Percentiles rank a stretch among this genome's conserved stretches.
Evolutionary conservation across 179 eudicot species (phyloP).

Genomic region (Heliamphora pulchella): DNA sequence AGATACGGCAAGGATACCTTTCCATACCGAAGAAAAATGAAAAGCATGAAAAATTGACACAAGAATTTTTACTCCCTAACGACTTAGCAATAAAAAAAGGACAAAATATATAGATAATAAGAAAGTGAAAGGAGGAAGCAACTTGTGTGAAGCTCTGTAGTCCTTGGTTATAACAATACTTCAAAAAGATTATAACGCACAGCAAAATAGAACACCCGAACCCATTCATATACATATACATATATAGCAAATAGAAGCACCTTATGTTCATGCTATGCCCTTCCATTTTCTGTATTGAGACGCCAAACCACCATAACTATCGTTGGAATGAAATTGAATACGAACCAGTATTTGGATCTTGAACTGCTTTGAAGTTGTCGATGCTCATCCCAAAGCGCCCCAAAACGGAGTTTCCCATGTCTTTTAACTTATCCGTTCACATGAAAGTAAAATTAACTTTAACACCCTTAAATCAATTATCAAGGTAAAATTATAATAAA

Average conservation of each 20-base stretch:
- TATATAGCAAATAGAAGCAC: background rate
- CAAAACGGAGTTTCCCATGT: constrained; percentile 75
- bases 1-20: too few species aligned
- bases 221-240: background rate
- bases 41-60: too few species aligned
- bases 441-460: background rate
- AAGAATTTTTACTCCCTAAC: too few species aligned
- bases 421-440: constrained; percentile 74
- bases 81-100: too few species aligned
- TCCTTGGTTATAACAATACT: too few species aligned
- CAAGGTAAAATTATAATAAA: too few species aligned
- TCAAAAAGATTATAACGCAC: too few species aligned
- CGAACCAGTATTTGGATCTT: constrained; percentile 95
- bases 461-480: background rate
- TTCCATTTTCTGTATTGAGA: background rate
- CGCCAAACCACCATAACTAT: constrained; percentile 13
- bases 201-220: background rate
- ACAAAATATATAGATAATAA: too few species aligned
- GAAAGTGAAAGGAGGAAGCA: too few species aligned
- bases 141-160: too few species aligned
- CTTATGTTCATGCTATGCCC: background rate
- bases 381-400: constrained; percentile 96
- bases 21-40: too few species aligned
- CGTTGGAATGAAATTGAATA: constrained; percentile 74
- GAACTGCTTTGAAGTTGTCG: constrained; percentile 90